A percentile compares a stretch with the other conserved stretches of the same genome.
These are phyloP conservation scores for Multifurca ochricompacta DNA, from an alignment of 768 basidiomycete species.

Conservation along the genomic window DNA sequence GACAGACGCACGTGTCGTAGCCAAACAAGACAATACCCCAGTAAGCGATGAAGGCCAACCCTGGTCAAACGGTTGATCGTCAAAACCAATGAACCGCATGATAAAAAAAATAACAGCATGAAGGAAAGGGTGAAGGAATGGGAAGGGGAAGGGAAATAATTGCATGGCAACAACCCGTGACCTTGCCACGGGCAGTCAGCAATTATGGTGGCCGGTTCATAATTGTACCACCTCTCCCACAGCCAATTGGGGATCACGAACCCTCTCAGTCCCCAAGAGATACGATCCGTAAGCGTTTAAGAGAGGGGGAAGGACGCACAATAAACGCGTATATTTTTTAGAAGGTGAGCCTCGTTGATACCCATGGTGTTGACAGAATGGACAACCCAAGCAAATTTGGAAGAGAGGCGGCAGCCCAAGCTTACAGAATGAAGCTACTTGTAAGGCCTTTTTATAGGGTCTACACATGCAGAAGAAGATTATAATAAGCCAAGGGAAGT, in stretches of 20 bases:
- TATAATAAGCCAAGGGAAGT: no score
- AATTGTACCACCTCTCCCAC: no score
- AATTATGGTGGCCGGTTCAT: no score
- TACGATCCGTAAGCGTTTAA: neutral
- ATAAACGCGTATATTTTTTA: slow-evolving; percentile 60
- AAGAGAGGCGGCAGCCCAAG: neutral
- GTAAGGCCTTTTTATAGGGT: neutral
- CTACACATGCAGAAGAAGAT: no score
- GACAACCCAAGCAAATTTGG: neutral
- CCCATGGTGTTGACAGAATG: neutral
- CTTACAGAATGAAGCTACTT: no score
- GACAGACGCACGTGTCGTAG: slow-evolving; percentile 55
- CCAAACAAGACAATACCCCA: slow-evolving; percentile 81
- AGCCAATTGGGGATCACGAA: no score
- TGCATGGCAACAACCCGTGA: neutral
- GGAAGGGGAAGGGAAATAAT: neutral
- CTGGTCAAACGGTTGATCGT: slow-evolving; percentile 28
- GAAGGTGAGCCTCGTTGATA: slow-evolving; percentile 20
- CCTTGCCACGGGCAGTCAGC: neutral
- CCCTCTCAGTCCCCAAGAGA: no score
- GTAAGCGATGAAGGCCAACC: slow-evolving; percentile 66
- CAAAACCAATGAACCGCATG: no score
- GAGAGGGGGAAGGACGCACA: slow-evolving; percentile 33
- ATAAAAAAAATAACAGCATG: no score
- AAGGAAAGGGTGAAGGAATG: neutral